Conservation (phyloP, 2,329 filamentous ascomycete species). For the Tolypocladium cylindrosporum region DNA sequence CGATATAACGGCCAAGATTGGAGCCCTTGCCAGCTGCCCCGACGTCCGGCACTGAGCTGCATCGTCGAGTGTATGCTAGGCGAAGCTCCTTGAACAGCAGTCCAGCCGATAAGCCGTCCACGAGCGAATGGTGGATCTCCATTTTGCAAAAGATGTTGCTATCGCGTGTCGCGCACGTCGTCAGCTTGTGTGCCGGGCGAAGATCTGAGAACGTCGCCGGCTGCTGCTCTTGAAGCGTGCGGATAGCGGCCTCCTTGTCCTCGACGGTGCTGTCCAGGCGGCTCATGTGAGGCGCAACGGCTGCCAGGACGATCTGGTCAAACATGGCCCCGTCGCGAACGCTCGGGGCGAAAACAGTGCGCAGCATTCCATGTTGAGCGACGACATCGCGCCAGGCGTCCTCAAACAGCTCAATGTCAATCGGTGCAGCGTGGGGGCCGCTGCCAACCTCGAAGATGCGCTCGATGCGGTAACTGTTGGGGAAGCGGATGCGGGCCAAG, state of each 20-base stretch:
- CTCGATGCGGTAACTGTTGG: slow-evolving; percentile 33
- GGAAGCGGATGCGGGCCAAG: slow-evolving; percentile 32
- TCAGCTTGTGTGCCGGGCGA: not conserved
- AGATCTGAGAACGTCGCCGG: not conserved
- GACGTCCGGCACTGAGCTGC: not conserved
- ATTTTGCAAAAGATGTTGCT: not conserved
- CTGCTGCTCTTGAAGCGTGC: not conserved
- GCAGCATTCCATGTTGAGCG: not conserved
- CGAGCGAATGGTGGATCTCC: not conserved
- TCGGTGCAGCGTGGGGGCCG: not conserved
- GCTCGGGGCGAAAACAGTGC: not conserved
- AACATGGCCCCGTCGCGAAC: slow-evolving; percentile 10
- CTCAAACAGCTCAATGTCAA: slow-evolving; percentile 19
- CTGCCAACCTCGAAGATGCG: slow-evolving; percentile 25
- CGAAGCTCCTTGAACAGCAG: not conserved
- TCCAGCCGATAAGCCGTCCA: not conserved
- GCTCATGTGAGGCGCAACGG: not conserved
- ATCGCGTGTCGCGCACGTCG: not conserved
- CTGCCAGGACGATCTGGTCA: not conserved
- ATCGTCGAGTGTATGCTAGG: not conserved
- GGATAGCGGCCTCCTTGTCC: not conserved
- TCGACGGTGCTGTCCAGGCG: not conserved
- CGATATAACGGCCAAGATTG: not conserved
- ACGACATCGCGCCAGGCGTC: slow-evolving; percentile 25
- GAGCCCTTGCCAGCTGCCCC: not conserved